Evolutionary conservation across 2,329 filamentous ascomycete genomes (phyloP).

Genomic region (Penicillium sumatraense): DNA sequence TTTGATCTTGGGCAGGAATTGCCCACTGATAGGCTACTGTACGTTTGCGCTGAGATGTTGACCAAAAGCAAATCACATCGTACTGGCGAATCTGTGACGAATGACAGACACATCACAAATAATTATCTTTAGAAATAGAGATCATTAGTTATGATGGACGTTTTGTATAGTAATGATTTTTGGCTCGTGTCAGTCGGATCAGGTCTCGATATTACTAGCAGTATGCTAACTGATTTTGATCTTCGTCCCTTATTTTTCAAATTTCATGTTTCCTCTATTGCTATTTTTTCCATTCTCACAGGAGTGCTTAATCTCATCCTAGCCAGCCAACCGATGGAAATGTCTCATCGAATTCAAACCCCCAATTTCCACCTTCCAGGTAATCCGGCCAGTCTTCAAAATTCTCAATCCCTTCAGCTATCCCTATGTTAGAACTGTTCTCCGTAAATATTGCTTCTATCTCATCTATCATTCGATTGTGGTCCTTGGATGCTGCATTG

Average conservation of each 20-base stretch:
- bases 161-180: no score
- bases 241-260: no score
- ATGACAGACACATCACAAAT: no score
- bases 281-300: no score
- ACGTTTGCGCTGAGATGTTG: no score
- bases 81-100: not conserved
- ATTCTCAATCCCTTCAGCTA: not conserved
- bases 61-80: not conserved
- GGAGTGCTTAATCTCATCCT: not conserved
- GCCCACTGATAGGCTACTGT: no score
- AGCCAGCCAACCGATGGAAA: not conserved
- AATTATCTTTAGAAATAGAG: no score
- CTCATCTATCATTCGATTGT: slow-evolving; percentile 10
- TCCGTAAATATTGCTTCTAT: not conserved
- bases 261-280: no score
- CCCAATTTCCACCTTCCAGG: not conserved
- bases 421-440: not conserved
- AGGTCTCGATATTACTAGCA: no score
- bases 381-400: not conserved
- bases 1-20: not conserved
- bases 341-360: not conserved
- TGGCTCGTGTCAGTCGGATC: no score
- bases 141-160: no score
- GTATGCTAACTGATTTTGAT: no score
- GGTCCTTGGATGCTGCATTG: slow-evolving; percentile 12